phyloP scores from a whole-genome alignment of 83 land plant genomes.

The Diphasiastrum complanatum region DNA sequence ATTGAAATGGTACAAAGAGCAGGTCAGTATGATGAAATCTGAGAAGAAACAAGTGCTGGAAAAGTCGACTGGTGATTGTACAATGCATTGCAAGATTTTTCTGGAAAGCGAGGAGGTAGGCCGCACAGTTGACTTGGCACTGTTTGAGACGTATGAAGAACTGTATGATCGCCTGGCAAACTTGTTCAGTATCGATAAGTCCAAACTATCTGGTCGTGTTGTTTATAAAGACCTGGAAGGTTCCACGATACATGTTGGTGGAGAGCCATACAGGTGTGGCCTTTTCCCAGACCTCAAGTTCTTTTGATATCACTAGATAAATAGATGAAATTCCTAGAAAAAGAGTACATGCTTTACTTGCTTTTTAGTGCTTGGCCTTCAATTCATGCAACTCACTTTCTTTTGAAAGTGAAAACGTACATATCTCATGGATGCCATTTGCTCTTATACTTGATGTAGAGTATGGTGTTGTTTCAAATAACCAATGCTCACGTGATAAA shows the following conservation, averaged over 20 bases:
- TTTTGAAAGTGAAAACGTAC: too few relatives aligned
- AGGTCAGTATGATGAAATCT: not conserved
- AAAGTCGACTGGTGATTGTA: not conserved
- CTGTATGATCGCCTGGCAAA: constrained; percentile 1
- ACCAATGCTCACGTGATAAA: too few relatives aligned
- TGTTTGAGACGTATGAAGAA: constrained; percentile 3
- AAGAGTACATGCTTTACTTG: too few relatives aligned
- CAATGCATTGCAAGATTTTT: constrained; percentile 1
- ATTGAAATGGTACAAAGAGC: not conserved
- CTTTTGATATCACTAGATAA: too few relatives aligned
- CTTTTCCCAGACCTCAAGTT: too few relatives aligned
- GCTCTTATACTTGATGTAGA: too few relatives aligned
- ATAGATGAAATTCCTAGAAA: too few relatives aligned
- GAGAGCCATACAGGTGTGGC: constrained; percentile 8
- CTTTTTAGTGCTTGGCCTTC: too few relatives aligned
- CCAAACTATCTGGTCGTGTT: constrained; percentile 9
- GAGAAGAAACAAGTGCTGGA: not conserved
- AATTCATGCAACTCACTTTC: too few relatives aligned
- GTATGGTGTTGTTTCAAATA: too few relatives aligned
- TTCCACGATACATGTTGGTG: constrained; percentile 10
- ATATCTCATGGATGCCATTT: too few relatives aligned
- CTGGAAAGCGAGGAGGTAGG: constrained; percentile 4
- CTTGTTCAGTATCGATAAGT: constrained; percentile 5
- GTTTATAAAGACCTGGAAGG: constrained; percentile 14
- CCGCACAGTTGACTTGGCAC: not conserved